phyloP scores from a whole-genome alignment of 176 grass and related monocot genomes.

The Oryza coarctata region DNA sequence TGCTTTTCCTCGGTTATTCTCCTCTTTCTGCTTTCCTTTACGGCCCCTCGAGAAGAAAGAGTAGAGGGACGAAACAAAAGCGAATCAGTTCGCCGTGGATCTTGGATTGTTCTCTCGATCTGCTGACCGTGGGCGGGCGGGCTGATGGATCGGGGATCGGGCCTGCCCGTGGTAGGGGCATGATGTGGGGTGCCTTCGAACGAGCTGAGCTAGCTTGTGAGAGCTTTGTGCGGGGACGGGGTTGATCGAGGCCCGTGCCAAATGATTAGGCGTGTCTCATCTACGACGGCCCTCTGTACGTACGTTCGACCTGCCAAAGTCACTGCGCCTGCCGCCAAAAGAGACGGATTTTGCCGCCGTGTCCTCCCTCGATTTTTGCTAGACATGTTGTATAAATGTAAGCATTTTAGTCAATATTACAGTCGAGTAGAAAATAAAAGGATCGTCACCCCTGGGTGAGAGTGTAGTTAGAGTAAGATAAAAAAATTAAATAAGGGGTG shows the following conservation, averaged over 20 bases:
- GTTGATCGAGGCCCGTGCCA: constrained; percentile 3
- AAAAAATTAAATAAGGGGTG: too few species aligned
- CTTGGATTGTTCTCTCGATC: constrained; percentile 34
- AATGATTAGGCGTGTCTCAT: constrained; percentile 31
- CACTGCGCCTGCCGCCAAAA: neutral
- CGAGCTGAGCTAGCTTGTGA: too few species aligned
- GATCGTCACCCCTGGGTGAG: too few species aligned
- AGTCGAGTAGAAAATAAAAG: too few species aligned
- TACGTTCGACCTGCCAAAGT: neutral
- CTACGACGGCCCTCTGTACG: neutral
- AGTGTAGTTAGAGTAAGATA: too few species aligned
- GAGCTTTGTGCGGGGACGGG: neutral
- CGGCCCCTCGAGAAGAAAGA: neutral
- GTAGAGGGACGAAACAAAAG: constrained; percentile 7
- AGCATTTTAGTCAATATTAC: too few species aligned
- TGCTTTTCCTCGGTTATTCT: neutral
- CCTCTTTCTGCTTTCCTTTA: neutral
- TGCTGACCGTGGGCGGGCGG: neutral
- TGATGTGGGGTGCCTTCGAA: neutral
- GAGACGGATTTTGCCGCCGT: neutral
- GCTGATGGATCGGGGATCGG: neutral
- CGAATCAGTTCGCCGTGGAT: neutral
- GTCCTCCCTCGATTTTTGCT: neutral
- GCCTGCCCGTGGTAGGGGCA: neutral
- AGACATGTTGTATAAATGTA: too few species aligned